Base-by-base conservation (phyloP, 306 rosid genomes). In the Vachellia collinsii region DNA sequence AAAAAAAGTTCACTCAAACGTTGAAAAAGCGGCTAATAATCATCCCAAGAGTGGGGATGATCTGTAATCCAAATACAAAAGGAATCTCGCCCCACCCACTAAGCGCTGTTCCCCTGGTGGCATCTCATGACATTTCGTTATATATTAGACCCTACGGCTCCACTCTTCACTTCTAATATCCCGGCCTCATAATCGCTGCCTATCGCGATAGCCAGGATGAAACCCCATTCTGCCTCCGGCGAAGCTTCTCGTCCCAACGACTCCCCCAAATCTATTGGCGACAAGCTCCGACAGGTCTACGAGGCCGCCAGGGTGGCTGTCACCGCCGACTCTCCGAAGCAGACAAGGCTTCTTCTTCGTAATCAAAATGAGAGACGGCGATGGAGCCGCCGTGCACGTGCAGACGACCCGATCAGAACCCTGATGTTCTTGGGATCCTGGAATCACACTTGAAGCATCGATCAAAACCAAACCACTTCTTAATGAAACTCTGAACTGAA, bases 371-470 rank as follows among this genome's bases (percentile, higher is more conserved):
- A 80, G 79, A 80, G 79, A 77, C 44, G 78, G 19, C 58, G 72
- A 50, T 12, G 87, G 78, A 37, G 19, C 77, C 82, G 75, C 83
- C 83, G 61, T 70, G 79, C 39, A 0, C 39, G n/a, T 1, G 20
- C 56, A 11, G 87, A 86, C 48, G 87, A 86, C 44, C 85, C 85
- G 14, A 78, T 86, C 1, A 80, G 85, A 83, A 86, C 85, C 41
- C 78, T 86, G 87, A 86, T 86, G 87, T 86, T 86, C 79, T 81
- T 86, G 74, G 83, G 83, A 2, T 78, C 83, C 47, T 81, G 76
- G 83, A 81, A 50, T 78, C 87, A 86, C 77, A 86, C 89, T 36
- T 34, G 63, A 74, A 4, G 46, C 20, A 58, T 47, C 34, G 4
- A 56, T 20, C 76, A 39, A 56, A 66, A 62, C 68, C n/a, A 29